Evolutionary conservation across 441 rosid genomes (phyloP).

Genomic region (Dalechampia spathulata): DNA sequence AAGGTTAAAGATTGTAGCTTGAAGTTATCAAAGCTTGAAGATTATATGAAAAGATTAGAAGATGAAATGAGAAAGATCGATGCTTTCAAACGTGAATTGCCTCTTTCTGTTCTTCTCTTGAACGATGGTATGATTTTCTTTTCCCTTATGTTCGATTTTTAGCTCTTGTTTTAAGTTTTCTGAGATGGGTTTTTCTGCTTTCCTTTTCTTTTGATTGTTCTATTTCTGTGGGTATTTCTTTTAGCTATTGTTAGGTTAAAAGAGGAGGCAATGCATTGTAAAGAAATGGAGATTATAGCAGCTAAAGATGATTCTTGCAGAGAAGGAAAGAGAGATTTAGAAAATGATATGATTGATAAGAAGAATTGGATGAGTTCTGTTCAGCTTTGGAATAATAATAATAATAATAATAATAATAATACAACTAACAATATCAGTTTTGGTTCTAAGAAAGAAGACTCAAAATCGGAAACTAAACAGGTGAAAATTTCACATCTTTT

Average conservation of each 20-base stretch:
- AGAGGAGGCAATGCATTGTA: slow-evolving; percentile 42
- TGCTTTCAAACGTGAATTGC: slow-evolving; percentile 75
- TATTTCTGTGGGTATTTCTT: slow-evolving; percentile 15
- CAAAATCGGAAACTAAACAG: slow-evolving; percentile 30
- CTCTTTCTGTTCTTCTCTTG: slow-evolving; percentile 72
- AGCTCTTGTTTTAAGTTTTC: background rate
- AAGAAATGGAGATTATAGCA: slow-evolving; percentile 36
- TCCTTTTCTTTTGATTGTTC: background rate
- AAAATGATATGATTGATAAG: slow-evolving; percentile 38
- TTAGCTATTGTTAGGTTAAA: slow-evolving; percentile 63
- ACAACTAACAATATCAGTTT: slow-evolving; percentile 17
- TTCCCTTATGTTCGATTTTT: background rate
- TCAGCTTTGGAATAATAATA: slow-evolving; percentile 59
- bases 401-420: background rate
- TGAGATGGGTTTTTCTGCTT: slow-evolving; percentile 6
- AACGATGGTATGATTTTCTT: slow-evolving; percentile 45
- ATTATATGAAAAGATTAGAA: slow-evolving; percentile 50
- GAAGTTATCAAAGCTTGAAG: slow-evolving; percentile 39
- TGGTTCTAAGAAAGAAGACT: slow-evolving; percentile 13
- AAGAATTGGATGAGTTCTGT: slow-evolving; percentile 65
- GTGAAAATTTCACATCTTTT: background rate
- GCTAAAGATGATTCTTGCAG: slow-evolving; percentile 24
- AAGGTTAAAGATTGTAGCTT: slow-evolving; percentile 29
- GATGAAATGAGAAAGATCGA: slow-evolving; percentile 83
- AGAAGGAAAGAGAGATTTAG: slow-evolving; percentile 18